Evolutionary conservation across 805 yeast species (phyloP), one percentile per base, ranked within the genome.

Genomic region (Hanseniaspora singularis): DNA sequence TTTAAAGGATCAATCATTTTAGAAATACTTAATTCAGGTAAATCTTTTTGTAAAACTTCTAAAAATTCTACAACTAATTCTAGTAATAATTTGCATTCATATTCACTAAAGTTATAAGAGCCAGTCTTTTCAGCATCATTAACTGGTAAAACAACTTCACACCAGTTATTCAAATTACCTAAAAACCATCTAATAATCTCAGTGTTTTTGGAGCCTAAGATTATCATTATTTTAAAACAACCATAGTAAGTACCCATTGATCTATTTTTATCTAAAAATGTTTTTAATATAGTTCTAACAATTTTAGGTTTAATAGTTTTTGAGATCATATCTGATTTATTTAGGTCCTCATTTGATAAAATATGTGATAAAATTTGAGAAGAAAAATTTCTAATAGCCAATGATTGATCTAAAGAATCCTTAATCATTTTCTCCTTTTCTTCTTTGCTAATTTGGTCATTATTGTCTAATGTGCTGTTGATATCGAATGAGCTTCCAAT

Each of bases 181-280:
- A 89, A 67, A 46, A 92, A 70, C 37, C 89, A 79, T 53, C 95
- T 73, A 31, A 89, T 74, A 9, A 92, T 94, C 63, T 92, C 97
- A 4, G 79, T 68, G 32, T 43, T 43, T 27, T 26, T 30, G 6
- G 47, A 30, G 3, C 96, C 98, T 56, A 92, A 65, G 16, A 81
- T 85, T 49, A 76, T 73, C 56, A 92, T 71, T 5, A 97, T 98
- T 40, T 76, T 73, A 26, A 94, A 72, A 4, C 96, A 80, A 32
- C 99, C 99, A 56, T 82, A 92, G 51, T 87, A 86, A 0, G 97
- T 86, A 2, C 95, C 95, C 14, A 80, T 70, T 0, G 94, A 87
- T 54, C 82, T 79, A 31, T 80, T 75, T 7, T 87, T 72, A 56
- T 88, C 95, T 61, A 92, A 68, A 54, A 94, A 82, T 0, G 96